Base-by-base conservation (phyloP, 106 monocot species). In the Dioscorea zingiberensis region DNA sequence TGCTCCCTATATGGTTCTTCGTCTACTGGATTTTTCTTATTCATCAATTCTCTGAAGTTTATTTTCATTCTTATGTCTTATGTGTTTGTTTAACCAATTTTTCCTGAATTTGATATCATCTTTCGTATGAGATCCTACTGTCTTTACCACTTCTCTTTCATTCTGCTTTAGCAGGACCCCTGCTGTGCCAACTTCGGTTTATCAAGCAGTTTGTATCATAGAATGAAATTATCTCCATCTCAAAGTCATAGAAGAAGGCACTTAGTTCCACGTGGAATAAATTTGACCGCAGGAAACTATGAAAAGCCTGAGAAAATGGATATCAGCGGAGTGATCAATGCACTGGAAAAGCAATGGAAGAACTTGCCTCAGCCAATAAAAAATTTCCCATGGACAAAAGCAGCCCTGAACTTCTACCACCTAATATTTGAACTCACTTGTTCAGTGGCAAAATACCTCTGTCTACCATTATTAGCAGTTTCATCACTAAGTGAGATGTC, bases 401-500 rank as follows among this genome's bases (percentile, higher is more conserved):
- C 78, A 8, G 1, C 72, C 1, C 16, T 26, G 14, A 60, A 24
- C 19, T 84, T 77, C 59, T 51, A 67, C 28, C 19, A 22, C 24
- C 46, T 80, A 8, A 13, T 80, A 0, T 47, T 75, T 21, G 84
- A 67, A 22, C 84, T 92, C 27, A 44, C 63, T 55, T 3, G 48
- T 9, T 53, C 68, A 1, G 91, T 92, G 7, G 69, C 28, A 0
- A 92, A 82, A 72, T 92, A 74, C 28, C 81, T 92, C n/a, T 71
- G 27, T 25, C 13, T 84, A 18, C 87, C 91, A 4, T 19, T 87
- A 21, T 76, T 92, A 26, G 81, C 71, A 18, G 12, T 92, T 12
- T 79, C 91, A 1, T 87, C 84, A 10, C 48, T 92, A 44, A 84
- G 91, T 24, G 91, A 92, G 77, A 87, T 92, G 87, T 92, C 91